Conservation (phyloP, 2,329 filamentous ascomycete genomes). For the Didymella glomerata region DNA sequence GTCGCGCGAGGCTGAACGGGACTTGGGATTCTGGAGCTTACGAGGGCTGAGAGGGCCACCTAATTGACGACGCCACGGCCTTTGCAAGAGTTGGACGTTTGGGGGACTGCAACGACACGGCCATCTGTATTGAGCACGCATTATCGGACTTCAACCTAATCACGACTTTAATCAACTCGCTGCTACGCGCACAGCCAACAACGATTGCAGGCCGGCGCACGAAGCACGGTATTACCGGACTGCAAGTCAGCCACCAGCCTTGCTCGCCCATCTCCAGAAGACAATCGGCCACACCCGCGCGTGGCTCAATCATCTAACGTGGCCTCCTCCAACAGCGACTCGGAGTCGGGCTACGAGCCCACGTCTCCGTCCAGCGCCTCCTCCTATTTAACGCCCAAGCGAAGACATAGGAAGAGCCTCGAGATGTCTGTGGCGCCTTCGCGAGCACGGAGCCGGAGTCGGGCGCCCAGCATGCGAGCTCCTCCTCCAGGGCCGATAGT, state of each 20-base stretch:
- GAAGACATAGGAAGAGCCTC: constrained; percentile 24
- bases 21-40: constrained; percentile 7
- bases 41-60: constrained; percentile 4
- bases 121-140: neutral
- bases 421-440: constrained; percentile 42
- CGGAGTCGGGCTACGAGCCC: constrained; percentile 32
- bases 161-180: neutral
- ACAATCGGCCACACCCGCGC: constrained; percentile 13
- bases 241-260: constrained; percentile 12
- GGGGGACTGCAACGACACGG: neutral
- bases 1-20: constrained; percentile 7
- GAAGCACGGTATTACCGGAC: constrained; percentile 9
- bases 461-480: constrained; percentile 41
- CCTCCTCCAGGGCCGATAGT: constrained; percentile 36
- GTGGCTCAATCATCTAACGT: constrained; percentile 29
- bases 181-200: constrained; percentile 2
- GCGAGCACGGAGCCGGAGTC: constrained; percentile 41
- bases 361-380: constrained; percentile 31
- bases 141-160: neutral
- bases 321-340: constrained; percentile 32
- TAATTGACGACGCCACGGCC: constrained; percentile 16
- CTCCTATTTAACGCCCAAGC: constrained; percentile 29
- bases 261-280: neutral
- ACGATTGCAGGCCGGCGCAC: constrained; percentile 2
- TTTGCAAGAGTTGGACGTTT: constrained; percentile 6